Evolutionary conservation across 177 flowering plant genomes (phyloP).

Genomic region (Vitis hybrid): DNA sequence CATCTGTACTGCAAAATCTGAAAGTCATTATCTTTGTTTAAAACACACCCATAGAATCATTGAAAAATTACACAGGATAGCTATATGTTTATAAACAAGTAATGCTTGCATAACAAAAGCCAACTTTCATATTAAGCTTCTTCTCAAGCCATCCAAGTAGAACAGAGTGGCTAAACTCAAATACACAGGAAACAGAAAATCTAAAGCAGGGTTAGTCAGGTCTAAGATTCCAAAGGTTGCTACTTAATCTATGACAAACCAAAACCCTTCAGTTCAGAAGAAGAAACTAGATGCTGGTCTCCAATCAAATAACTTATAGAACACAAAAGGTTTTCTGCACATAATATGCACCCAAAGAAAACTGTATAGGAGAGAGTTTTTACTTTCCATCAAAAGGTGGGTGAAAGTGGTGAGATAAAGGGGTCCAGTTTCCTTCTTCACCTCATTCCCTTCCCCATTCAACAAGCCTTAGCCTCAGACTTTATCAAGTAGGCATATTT

Average conservation of each 20-base stretch:
- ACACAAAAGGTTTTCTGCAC: not conserved
- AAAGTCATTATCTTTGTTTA: not conserved
- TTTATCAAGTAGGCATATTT: too few species aligned
- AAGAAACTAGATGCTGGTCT: too few species aligned
- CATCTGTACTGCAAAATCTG: constrained; percentile 37
- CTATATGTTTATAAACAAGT: not conserved
- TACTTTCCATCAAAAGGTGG: not conserved
- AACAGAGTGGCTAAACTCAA: not conserved
- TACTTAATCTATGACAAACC: too few species aligned
- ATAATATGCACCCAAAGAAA: too few species aligned
- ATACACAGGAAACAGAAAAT: not conserved
- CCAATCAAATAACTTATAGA: not conserved
- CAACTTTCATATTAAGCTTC: not conserved
- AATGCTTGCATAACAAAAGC: not conserved
- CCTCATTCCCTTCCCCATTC: not conserved
- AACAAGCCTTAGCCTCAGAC: not conserved
- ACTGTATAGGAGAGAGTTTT: too few species aligned
- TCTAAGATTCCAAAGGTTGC: not conserved
- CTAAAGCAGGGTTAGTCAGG: not conserved
- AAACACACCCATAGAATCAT: not conserved
- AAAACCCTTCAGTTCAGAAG: too few species aligned
- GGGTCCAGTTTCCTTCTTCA: not conserved
- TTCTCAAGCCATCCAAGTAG: not conserved
- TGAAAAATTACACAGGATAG: not conserved
- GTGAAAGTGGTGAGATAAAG: not conserved